Base-by-base conservation (phyloP, 2,329 filamentous ascomycete genomes). In the Sarocladium brachiariae region DNA sequence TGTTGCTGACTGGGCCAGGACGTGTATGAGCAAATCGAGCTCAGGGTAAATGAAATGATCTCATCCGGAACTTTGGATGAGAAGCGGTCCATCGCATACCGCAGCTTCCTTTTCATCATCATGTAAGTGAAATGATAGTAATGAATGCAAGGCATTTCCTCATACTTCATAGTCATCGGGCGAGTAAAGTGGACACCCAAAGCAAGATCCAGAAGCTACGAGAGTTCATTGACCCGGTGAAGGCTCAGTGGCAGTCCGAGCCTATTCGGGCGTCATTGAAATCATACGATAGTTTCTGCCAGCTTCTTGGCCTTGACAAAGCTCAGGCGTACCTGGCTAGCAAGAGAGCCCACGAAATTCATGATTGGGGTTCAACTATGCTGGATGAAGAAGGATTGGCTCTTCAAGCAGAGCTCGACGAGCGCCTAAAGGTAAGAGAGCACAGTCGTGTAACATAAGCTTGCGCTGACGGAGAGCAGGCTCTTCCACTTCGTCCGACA, bases 41-140 rank as follows among this genome's bases (percentile, higher is more conserved):
- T 76, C 33, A 89, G 89, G 61, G 84, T 97, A 53, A 85, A 86
- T 53, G 86, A 92, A 64, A 83, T 95, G 72, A 78, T 87, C 63
- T 75, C 82, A 54, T 81, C 87, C 45, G 81, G 86, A 25, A 77
- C 79, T 50, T 70, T 87, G 25, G 92, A 96, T 60, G 86, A 92
- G 59, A 89, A 91, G 61, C 81, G 91, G 27, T 83, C 88, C 52
- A 84, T 93, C 61, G 89, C 91, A 2, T 91, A 95, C 60, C 87
- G 84, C 58, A 92, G 90, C 9, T 92, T 97, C 55, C 75, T 97
- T 1, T 95, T 99, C 64, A 93, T 95, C 53, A 93, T 99, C 55
- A 85, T 93, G 80, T 86, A 70, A 62, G 75, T 64, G 35, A 14
- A 23, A 2, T 10, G 18, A 8, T 7, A 10, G 25, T 9, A 6